These are phyloP conservation scores for Colletotrichum lini DNA, from an alignment of 2,329 filamentous ascomycete species.

Conservation along the genomic window DNA sequence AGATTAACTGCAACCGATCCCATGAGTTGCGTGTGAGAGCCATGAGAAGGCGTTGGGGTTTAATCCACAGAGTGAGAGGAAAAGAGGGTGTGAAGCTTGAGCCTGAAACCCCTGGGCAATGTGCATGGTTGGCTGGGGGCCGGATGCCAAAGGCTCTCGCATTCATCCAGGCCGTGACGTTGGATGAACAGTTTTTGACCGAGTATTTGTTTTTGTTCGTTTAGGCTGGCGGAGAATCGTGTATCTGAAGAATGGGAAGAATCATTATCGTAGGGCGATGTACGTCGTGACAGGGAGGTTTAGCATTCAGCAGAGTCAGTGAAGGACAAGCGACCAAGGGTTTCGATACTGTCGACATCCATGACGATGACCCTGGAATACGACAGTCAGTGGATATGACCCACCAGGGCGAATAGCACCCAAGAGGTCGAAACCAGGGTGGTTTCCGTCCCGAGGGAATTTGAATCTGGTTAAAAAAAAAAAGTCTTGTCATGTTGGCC, in stretches of 20 bases:
- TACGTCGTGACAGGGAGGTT: constrained; percentile 15
- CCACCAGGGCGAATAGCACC: constrained; percentile 21
- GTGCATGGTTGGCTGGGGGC: constrained; percentile 36
- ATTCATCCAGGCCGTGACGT: constrained; percentile 1
- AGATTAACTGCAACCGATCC: constrained; percentile 23
- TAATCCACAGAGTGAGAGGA: constrained; percentile 13
- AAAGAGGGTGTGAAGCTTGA: constrained; percentile 30
- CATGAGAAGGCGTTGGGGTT: constrained; percentile 15
- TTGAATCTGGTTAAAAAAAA: constrained; percentile 8
- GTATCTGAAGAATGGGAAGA: constrained; percentile 10
- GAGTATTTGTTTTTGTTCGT: constrained; percentile 10
- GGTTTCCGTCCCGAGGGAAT: constrained; percentile 23
- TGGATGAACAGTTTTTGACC: constrained; percentile 24
- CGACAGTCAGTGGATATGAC: constrained; percentile 24
- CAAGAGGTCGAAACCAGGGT: constrained; percentile 8
- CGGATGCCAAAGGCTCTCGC: constrained; percentile 14
- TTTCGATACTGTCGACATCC: constrained; percentile 23
- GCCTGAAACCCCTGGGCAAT: constrained; percentile 23
- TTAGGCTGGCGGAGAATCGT: background rate
- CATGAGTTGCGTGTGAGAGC: constrained; percentile 22
- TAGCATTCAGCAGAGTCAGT: constrained; percentile 6
- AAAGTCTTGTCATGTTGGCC: constrained; percentile 26
- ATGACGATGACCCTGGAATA: constrained; percentile 18
- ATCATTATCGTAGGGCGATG: constrained; percentile 3
- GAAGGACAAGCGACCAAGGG: constrained; percentile 7